phyloP scores from a whole-genome alignment of 1,284 basidiomycete genomes.

The Wolfiporia cocos region DNA sequence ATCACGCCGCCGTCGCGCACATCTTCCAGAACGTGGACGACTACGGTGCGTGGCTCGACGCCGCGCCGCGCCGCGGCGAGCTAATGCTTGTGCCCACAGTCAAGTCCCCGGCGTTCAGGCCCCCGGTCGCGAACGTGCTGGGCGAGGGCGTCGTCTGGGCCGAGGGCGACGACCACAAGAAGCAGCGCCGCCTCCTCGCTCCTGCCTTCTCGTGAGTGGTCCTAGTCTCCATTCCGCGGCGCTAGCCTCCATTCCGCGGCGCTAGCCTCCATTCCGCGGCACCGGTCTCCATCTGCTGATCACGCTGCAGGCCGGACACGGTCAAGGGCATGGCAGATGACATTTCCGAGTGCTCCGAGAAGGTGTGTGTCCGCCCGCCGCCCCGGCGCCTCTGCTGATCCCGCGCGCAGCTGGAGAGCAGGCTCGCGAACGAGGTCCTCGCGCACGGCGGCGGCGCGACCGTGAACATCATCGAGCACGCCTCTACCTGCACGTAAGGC shows the following conservation, averaged over 20 bases:
- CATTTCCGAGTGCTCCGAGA: slow-evolving; percentile 21
- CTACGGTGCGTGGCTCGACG: slow-evolving; percentile 28
- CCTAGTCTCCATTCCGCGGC: neutral
- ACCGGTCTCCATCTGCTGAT: neutral
- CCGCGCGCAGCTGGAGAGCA: slow-evolving; percentile 16
- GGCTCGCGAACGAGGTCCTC: slow-evolving; percentile 19
- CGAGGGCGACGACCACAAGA: slow-evolving; percentile 26
- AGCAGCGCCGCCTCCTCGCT: slow-evolving; percentile 25
- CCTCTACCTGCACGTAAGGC: slow-evolving; percentile 20
- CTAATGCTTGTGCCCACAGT: slow-evolving; percentile 16
- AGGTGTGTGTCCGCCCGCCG: slow-evolving; percentile 10
- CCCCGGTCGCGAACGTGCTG: slow-evolving; percentile 19
- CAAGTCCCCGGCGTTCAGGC: slow-evolving; percentile 20
- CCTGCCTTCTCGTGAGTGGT: slow-evolving; percentile 26
- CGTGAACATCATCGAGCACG: slow-evolving; percentile 21
- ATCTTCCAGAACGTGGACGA: slow-evolving; percentile 30
- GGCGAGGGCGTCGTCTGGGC: slow-evolving; percentile 26
- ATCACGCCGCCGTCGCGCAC: slow-evolving; percentile 31
- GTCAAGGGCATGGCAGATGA: slow-evolving; percentile 23
- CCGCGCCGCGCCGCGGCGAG: too few relatives aligned
- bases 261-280: neutral
- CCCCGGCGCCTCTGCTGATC: neutral
- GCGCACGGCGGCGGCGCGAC: slow-evolving; percentile 17
- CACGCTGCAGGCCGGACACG: slow-evolving; percentile 14
- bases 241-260: neutral